Evolutionary conservation across 257 asterid species (phyloP).

Genomic region (Solanum rostratum): DNA sequence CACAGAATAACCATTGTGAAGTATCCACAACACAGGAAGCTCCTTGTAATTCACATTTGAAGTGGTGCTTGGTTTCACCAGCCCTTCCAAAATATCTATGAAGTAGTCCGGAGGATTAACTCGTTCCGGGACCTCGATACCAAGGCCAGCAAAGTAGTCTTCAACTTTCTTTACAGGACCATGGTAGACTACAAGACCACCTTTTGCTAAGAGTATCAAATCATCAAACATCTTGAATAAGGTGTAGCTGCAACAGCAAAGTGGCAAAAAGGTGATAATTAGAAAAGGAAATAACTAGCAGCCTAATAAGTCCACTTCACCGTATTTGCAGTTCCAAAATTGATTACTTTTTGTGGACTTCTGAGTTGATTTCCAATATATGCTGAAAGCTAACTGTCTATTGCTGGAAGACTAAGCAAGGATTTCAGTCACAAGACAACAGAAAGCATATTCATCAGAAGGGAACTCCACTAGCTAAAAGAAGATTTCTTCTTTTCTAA

Average conservation of each 20-base stretch:
- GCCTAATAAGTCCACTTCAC: not conserved
- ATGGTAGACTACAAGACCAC: constrained; percentile 77
- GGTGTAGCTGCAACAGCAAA: constrained; percentile 55
- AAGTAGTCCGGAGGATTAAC: constrained; percentile 88
- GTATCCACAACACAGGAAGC: constrained; percentile 86
- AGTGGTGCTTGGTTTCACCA: constrained; percentile 51
- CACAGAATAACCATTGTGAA: constrained; percentile 67
- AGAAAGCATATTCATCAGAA: not conserved
- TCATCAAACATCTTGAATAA: constrained; percentile 88
- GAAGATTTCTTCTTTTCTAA: not conserved
- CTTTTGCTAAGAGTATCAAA: constrained; percentile 87
- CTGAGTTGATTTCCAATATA: not conserved
- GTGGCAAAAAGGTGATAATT: not conserved
- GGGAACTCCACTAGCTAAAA: not conserved
- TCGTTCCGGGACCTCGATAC: constrained; percentile 67
- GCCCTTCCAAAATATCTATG: constrained; percentile 84
- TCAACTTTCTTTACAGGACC: constrained; percentile 84
- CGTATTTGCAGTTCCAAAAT: not conserved
- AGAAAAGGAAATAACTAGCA: not conserved
- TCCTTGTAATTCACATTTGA: constrained; percentile 44
- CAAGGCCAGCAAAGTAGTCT: constrained; percentile 62
- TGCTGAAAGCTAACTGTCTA: not conserved
- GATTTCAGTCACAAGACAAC: not conserved
- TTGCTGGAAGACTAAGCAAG: not conserved
- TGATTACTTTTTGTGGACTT: not conserved